Evolutionary conservation across 306 rosid genomes (phyloP), one percentile per base, ranked within the genome.

Genomic region (Cucumis cinereus): DNA sequence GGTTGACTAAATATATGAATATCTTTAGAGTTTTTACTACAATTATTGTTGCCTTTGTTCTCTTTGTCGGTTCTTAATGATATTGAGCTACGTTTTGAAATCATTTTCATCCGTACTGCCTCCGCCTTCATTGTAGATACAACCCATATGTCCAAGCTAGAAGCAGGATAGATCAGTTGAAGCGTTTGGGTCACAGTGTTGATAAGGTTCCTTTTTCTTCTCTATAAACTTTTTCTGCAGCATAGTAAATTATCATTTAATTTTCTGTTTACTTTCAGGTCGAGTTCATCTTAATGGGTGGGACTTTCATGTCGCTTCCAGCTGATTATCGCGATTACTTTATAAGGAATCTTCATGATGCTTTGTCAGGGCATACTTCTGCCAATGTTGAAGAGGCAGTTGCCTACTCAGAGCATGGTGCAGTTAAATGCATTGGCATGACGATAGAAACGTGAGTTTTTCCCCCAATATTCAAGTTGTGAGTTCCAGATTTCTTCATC

Each of bases 131-230:
- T 66, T 85, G 57, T 79, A 94, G 99, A 91, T 94, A 94, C 85
- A 94, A 94, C 82, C 99, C 99, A 0, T 90, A 94, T 87, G 97
- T 90, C 70, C 99, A 94, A 87, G 93, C 97, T 24, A 89, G 97
- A 80, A 75, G 99, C 82, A 90, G 99, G 89, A 90, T 94, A 67
- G 99, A 94, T 83, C 99, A 94, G 87, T 86, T 94, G 85, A 94
- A 94, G 92, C 94, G 99, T 72, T 81, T 94, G 87, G 99, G 99
- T 80, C 99, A 94, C 80, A 94, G 96, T 72, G 97, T 92, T 10
- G 99, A 94, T 78, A 94, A 94, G 99, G 98, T 94, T 60, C 84
- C 70, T 54, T 47, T 75, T 73, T 79, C 71, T 73, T 24, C 52
- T 3, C 49, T 66, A 38, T 14, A 0, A 22, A 45, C 3, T 66